phyloP scores from a whole-genome alignment of 1,284 basidiomycete species.

The Marasmius fiardii region DNA sequence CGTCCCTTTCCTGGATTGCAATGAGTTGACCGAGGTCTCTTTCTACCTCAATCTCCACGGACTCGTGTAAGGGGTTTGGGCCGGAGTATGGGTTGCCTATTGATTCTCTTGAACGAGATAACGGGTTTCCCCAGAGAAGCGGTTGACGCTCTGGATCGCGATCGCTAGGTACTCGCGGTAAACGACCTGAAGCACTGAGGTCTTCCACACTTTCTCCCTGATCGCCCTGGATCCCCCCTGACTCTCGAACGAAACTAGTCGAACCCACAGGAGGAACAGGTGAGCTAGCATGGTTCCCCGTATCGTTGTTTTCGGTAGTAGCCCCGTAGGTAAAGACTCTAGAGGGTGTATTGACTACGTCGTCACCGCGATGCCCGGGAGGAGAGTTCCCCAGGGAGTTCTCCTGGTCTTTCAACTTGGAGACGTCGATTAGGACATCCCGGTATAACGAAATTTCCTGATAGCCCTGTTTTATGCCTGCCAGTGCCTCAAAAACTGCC shows the following conservation, averaged over 20 bases:
- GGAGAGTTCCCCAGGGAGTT: background rate
- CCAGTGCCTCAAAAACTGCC: conserved; percentile 61
- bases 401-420: conserved; percentile 2
- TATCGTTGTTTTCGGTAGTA: background rate
- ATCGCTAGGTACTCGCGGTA: background rate
- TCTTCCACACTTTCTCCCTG: background rate
- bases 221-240: background rate
- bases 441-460: conserved; percentile 60
- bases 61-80: conserved; percentile 7
- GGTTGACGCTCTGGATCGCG: background rate
- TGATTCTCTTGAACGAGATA: background rate
- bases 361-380: background rate
- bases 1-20: conserved; percentile 59
- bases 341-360: background rate
- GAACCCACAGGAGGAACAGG: too few species aligned
- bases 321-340: background rate
- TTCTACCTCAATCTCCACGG: conserved; percentile 43
- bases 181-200: background rate
- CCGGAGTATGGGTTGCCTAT: background rate
- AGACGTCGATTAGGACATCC: conserved; percentile 54
- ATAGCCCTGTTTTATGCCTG: conserved; percentile 66
- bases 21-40: conserved; percentile 62
- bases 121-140: background rate
- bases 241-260: too few species aligned
- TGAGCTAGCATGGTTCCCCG: too few species aligned